Evolutionary conservation across 805 yeast genomes (phyloP), one percentile per base, ranked within the genome.

Genomic region (Wickerhamiella cacticola): DNA sequence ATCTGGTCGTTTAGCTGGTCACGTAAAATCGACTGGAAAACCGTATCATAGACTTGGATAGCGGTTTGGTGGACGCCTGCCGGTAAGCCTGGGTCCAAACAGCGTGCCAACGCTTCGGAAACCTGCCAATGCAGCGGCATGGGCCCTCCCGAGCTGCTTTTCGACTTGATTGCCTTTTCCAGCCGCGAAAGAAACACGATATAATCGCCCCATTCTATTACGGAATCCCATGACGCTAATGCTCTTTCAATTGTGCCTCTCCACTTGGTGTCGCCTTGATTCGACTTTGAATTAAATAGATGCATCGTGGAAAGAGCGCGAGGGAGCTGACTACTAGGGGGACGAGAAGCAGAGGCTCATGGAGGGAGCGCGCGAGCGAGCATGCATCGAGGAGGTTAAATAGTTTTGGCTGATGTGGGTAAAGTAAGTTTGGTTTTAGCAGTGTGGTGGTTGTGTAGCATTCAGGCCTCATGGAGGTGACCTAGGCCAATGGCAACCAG

Each of bases 131-230:
- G 75, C 41, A 68, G 71, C 0, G 96, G 97, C 10, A 89, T 75
- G 39, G 64, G 62, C 3, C 22, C 21, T 35, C 73, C 71, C 56
- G 62, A 71, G 6, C 12, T 23, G 29, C 38, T 19, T 3, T 45
- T 52, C 18, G 67, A 64, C 50, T 73, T 75, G 35, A 88, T 63
- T 0, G 94, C 79, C 60, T 86, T 84, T 50, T 79, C 78, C 5
- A 94, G 71, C 51, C 82, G 77, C 1, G 89, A 79, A 40, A 94
- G 68, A 61, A 85, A 88, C 19, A 96, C 81, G 49, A 92, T 92
- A 62, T 89, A 87, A 61, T 92, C 98, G 12, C 98, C 97, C 99
- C 99, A 92, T 67, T 92, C 98, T 26, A 79, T 82, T 1, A 87
- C 81, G 1, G 82, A 67, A 46, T 85, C 95, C 67, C 89, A 89